Conservation (phyloP, 345 rosid genomes). For the Hibiscus tridactylites region DNA sequence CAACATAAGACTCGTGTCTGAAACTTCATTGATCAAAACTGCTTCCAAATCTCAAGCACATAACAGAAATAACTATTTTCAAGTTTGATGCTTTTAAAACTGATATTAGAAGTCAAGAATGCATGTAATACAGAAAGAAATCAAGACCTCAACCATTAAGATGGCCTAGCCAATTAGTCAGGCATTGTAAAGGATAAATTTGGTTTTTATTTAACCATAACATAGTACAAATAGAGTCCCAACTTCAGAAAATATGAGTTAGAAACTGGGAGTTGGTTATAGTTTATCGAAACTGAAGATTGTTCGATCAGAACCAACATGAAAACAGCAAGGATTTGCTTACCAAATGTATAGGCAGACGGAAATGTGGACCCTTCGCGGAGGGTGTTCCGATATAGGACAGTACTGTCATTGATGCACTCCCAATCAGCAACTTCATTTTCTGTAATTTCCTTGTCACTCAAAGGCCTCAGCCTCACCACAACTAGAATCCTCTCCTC, state of each 20-base stretch:
- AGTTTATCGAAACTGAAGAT: background rate
- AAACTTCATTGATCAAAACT: background rate
- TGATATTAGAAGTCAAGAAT: background rate
- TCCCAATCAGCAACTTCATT: slow-evolving; percentile 94
- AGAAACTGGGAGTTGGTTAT: background rate
- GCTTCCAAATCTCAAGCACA: background rate
- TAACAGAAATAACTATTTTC: background rate
- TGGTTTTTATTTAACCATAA: background rate
- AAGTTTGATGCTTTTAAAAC: slow-evolving; percentile 8
- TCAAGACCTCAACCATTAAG: slow-evolving; percentile 2
- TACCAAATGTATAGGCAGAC: slow-evolving; percentile 84
- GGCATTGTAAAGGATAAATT: background rate
- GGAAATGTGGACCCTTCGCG: slow-evolving; percentile 96
- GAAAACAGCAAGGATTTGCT: slow-evolving; percentile 10
- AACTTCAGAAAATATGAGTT: background rate
- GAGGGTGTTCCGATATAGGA: slow-evolving; percentile 82
- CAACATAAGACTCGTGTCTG: background rate
- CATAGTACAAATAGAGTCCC: background rate
- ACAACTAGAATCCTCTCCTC: slow-evolving; percentile 90
- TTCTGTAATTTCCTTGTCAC: slow-evolving; percentile 64
- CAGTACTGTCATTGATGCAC: slow-evolving; percentile 76
- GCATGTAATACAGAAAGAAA: background rate
- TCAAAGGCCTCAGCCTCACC: slow-evolving; percentile 93
- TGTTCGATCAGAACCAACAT: background rate
- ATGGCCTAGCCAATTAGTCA: background rate